These are phyloP conservation scores for Aspergillus hiratsukae DNA, from an alignment of 2,329 filamentous ascomycete species.

Conservation along the genomic window DNA sequence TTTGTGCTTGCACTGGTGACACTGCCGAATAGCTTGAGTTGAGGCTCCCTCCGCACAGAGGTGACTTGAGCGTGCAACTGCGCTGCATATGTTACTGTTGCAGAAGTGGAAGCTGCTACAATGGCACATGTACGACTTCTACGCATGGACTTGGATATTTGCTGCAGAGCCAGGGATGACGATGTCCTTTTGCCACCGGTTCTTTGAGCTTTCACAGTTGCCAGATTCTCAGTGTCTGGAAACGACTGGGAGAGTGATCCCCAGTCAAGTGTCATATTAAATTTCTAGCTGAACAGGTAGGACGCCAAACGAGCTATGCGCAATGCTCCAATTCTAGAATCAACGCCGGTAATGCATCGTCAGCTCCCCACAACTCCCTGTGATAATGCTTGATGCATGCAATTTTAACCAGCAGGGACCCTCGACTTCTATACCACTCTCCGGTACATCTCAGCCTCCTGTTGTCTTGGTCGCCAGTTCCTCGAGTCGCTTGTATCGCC, in stretches of 20 bases:
- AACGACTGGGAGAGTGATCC: neutral
- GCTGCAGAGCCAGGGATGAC: neutral
- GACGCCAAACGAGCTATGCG: neutral
- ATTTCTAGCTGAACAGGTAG: neutral
- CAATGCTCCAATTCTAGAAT: conserved; percentile 8
- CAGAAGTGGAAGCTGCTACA: neutral
- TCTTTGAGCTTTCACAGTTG: neutral
- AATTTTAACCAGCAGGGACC: neutral
- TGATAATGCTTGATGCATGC: neutral
- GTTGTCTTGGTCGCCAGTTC: conserved; percentile 25
- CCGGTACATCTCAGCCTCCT: conserved; percentile 8
- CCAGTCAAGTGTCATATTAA: neutral
- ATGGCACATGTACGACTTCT: neutral
- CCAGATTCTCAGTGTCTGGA: neutral
- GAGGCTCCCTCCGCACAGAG: neutral
- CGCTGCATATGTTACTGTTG: neutral
- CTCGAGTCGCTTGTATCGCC: conserved; percentile 32
- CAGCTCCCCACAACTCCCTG: conserved; percentile 2
- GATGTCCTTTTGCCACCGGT: too few species aligned
- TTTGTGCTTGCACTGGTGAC: neutral
- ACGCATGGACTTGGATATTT: neutral
- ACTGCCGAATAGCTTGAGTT: neutral
- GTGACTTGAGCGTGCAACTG: neutral
- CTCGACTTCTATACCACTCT: neutral
- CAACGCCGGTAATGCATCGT: conserved; percentile 24